Base-by-base conservation (phyloP, 2,329 filamentous ascomycete genomes). In the Pseudogymnoascus sp. region DNA sequence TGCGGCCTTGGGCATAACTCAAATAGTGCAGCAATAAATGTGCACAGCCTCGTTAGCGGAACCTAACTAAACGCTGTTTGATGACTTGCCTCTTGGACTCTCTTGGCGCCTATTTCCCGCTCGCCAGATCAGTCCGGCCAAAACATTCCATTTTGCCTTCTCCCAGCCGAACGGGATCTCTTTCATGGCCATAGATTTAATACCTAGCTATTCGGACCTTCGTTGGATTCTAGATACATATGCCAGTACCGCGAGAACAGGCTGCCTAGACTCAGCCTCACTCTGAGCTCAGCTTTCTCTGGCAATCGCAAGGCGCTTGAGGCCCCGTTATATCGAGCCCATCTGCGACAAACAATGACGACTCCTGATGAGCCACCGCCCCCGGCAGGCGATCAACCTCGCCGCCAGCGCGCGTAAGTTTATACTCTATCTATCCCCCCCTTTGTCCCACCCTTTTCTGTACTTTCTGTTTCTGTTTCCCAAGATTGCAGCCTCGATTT, bases 331-430 rank as follows among this genome's bases (percentile, higher is more conserved):
- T 29, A 50, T 50, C 44, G 7, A 50, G 21, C 24, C 44, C 44
- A 50, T 14, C 56, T 38, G 31, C 56, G 29, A 59, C 56, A 59
- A 59, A 37, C 10, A 14, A 59, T 37, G 56, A 26, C 29, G 16
- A 35, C 56, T 59, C 31, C 56, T 59, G 35, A 59, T 37, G 56
- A 37, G 56, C 56, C 56, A 35, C 56, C 56, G 21, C 35, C 56
- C 31, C 56, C 56, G 31, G 21, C 8, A 7, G 56, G 14, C 11
- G 56, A 59, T 38, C 31, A 26, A 59, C 56, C 47, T 2, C 56
- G 67, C 64, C 69, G 72, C 62, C 71, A 74, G 67, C 70, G 72
- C 69, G 72, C 72, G 72, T 74, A 67, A 70, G 72, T 68, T 26
- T 6, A 16, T 8, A 16, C 42, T 19, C 42, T 26, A 47, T 47